Evolutionary conservation across 192 early-diverging fungal genomes (phyloP).

Genomic region (Radiomyces spectabilis): DNA sequence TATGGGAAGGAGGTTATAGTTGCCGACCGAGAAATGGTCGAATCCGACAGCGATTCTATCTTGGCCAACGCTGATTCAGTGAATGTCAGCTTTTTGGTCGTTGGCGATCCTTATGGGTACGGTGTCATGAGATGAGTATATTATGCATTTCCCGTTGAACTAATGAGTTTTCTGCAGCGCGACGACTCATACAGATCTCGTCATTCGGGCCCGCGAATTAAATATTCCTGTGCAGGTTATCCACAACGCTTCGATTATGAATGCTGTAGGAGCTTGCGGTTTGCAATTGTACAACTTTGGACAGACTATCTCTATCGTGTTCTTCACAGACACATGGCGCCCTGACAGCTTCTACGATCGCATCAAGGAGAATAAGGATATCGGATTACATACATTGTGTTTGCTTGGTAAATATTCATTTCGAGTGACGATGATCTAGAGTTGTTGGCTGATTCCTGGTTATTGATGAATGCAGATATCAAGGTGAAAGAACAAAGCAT

Average conservation of each 20-base stretch:
- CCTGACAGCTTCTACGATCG: slow-evolving; percentile 96
- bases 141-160: background rate
- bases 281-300: slow-evolving; percentile 98
- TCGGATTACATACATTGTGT: slow-evolving; percentile 92
- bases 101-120: slow-evolving; percentile 93
- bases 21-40: slow-evolving; percentile 98
- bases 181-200: slow-evolving; percentile 95
- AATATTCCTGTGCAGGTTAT: slow-evolving; percentile 82
- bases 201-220: slow-evolving; percentile 86
- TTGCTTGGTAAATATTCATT: slow-evolving; percentile 61
- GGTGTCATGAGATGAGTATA: background rate
- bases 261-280: slow-evolving; percentile 91
- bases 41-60: slow-evolving; percentile 84
- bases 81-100: slow-evolving; percentile 93
- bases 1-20: slow-evolving; percentile 79
- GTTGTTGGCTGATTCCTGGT: background rate
- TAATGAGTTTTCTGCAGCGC: slow-evolving; percentile 46
- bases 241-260: slow-evolving; percentile 99
- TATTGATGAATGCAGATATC: too few relatives aligned
- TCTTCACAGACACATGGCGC: slow-evolving; percentile 94
- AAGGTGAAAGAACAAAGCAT: slow-evolving; percentile 97
- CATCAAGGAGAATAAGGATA: slow-evolving; percentile 74
- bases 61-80: slow-evolving; percentile 78
- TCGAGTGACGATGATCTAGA: background rate
- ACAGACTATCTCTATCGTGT: slow-evolving; percentile 96